These are phyloP conservation scores for Talaromyces ruber DNA, from an alignment of 495 filamentous ascomycete species.

Conservation along the genomic window DNA sequence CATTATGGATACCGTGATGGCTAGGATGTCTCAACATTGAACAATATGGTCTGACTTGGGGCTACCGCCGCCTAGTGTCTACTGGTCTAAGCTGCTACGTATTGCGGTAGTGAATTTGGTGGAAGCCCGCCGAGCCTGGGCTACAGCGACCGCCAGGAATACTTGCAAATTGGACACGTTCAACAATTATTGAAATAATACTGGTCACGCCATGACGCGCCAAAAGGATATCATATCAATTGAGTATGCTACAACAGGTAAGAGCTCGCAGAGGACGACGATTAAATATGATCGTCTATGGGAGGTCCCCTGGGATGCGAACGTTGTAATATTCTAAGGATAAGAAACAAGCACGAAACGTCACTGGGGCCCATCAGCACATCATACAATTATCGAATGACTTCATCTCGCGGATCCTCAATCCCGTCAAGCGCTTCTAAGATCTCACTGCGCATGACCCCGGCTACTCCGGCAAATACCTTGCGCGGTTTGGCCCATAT, in stretches of 20 bases:
- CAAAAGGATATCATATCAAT: neutral
- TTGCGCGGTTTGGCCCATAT: constrained; percentile 68
- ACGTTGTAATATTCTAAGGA: neutral
- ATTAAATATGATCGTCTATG: neutral
- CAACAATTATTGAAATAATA: neutral
- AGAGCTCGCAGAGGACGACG: neutral
- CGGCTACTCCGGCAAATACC: constrained; percentile 44
- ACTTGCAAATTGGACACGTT: neutral
- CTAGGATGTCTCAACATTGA: too few species aligned
- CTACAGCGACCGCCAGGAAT: too few species aligned
- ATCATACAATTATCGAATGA: constrained; percentile 26
- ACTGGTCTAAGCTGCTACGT: neutral
- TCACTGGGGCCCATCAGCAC: neutral
- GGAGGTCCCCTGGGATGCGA: neutral
- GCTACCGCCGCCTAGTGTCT: neutral
- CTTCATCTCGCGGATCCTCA: constrained; percentile 57
- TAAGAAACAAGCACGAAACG: neutral
- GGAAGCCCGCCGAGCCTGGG: too few species aligned
- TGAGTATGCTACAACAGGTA: neutral
- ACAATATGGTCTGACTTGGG: neutral
- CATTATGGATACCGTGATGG: too few species aligned
- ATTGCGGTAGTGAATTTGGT: neutral
- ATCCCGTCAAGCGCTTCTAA: constrained; percentile 79
- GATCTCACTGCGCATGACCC: constrained; percentile 78
- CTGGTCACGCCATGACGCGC: neutral